phyloP scores from a whole-genome alignment of 148 eudicot genomes.

The Euryodendron excelsum region DNA sequence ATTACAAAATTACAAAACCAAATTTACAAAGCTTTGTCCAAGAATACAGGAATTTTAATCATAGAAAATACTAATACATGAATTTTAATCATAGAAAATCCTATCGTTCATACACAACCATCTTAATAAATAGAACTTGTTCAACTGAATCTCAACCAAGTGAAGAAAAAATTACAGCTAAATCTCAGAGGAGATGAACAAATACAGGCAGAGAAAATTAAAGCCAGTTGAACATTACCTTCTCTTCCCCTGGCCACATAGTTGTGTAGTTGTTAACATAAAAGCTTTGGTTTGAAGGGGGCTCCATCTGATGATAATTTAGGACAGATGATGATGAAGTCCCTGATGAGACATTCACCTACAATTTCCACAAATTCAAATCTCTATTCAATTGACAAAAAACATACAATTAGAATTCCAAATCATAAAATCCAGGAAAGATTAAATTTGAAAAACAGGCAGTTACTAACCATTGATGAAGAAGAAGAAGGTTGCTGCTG shows the following conservation, averaged over 20 bases:
- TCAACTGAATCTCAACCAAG: not conserved
- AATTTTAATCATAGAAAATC: not conserved
- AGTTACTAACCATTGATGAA: slow-evolving; percentile 46
- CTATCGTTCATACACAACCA: not conserved
- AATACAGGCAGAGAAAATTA: not conserved
- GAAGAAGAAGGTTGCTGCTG: slow-evolving; percentile 45
- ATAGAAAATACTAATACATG: not conserved
- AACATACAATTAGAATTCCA: not conserved
- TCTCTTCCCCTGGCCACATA: slow-evolving; percentile 52
- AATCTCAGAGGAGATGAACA: not conserved
- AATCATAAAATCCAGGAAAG: not conserved
- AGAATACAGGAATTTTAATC: not conserved
- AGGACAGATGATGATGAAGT: slow-evolving; percentile 40
- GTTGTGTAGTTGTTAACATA: slow-evolving; percentile 35
- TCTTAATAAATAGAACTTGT: not conserved
- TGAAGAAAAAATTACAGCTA: not conserved
- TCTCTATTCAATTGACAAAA: not conserved
- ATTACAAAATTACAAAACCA: too few relatives aligned
- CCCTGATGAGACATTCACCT: slow-evolving; percentile 49
- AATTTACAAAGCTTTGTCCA: not conserved
- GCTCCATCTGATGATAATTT: slow-evolving; percentile 60
- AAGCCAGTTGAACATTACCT: slow-evolving; percentile 34
- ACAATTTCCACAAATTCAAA: slow-evolving; percentile 17
- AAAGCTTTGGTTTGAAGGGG: slow-evolving; percentile 88
- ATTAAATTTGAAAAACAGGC: not conserved